Percentiles rank a stretch among this genome's conserved stretches.
Conservation (phyloP, 257 asterid species). For the Solanum chiquidenum region DNA sequence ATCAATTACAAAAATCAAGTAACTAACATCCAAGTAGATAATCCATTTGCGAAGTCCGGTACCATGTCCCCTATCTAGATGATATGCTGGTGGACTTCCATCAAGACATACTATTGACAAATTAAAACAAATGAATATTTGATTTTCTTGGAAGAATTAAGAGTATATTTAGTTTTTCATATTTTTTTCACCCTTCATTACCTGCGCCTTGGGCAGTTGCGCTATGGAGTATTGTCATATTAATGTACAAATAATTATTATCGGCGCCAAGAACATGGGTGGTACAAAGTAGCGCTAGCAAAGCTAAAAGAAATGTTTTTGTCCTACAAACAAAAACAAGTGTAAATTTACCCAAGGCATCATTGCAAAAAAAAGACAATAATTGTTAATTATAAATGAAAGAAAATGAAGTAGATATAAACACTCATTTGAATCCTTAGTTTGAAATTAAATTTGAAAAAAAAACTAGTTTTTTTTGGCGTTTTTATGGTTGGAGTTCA, state of each 20-base stretch:
- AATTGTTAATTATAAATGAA: no score
- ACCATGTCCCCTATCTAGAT: background rate
- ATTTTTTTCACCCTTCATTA: background rate
- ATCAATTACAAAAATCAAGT: background rate
- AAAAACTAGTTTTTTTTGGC: no score
- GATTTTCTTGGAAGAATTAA: background rate
- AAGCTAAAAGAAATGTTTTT: background rate
- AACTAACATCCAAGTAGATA: background rate
- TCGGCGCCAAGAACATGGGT: background rate
- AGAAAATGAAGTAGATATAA: no score
- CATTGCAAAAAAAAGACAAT: no score
- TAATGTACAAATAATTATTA: background rate
- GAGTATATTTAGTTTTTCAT: background rate
- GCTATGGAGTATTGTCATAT: background rate
- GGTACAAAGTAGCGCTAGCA: background rate
- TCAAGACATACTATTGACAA: background rate
- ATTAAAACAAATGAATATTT: background rate
- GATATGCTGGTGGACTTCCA: slow-evolving; percentile 1
- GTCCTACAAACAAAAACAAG: background rate
- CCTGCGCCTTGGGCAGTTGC: background rate
- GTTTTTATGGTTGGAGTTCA: background rate
- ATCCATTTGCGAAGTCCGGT: background rate
- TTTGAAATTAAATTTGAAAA: no score
- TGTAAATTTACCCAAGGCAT: background rate
- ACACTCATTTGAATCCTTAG: no score